These are phyloP conservation scores for Aaosphaeria pasadenensis DNA, from an alignment of 2,329 filamentous ascomycete species.

Conservation along the genomic window DNA sequence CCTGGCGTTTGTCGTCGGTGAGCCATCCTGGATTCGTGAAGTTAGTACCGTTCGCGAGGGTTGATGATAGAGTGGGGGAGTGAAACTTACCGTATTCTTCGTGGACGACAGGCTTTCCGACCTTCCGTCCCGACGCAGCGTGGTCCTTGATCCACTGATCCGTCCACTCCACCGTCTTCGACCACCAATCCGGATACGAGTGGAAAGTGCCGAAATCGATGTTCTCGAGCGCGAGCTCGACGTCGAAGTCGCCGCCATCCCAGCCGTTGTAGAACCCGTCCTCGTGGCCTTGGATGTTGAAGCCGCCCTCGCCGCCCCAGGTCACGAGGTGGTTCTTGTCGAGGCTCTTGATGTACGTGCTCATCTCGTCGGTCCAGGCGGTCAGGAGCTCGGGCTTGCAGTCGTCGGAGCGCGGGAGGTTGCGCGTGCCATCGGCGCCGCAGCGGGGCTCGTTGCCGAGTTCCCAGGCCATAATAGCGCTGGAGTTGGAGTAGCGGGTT, in stretches of 20 bases:
- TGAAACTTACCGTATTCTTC: slow-evolving; percentile 51
- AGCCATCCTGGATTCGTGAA: slow-evolving; percentile 45
- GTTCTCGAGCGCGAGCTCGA: slow-evolving; percentile 46
- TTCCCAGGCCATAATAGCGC: slow-evolving; percentile 55
- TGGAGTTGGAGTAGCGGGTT: slow-evolving; percentile 47
- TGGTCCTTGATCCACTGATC: slow-evolving; percentile 57
- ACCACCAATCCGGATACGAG: slow-evolving; percentile 56
- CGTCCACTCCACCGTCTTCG: slow-evolving; percentile 52
- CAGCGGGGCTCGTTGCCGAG: slow-evolving; percentile 48
- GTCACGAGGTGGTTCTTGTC: slow-evolving; percentile 55
- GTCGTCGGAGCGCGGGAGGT: slow-evolving; percentile 24
- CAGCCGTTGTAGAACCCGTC: slow-evolving; percentile 40
- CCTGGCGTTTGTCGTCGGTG: slow-evolving; percentile 47
- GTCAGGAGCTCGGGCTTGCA: slow-evolving; percentile 42
- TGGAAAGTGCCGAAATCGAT: slow-evolving; percentile 58
- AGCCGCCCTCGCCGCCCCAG: slow-evolving; percentile 49
- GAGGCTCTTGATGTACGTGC: slow-evolving; percentile 52
- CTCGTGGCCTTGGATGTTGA: slow-evolving; percentile 18
- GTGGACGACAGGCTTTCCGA: slow-evolving; percentile 53
- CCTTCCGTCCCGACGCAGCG: slow-evolving; percentile 41
- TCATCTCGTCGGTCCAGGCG: slow-evolving; percentile 54
- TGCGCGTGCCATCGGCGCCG: slow-evolving; percentile 22
- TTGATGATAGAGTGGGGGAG: neutral
- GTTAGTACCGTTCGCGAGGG: neutral
- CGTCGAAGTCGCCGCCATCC: slow-evolving; percentile 55